Percentiles rank a stretch among this genome's conserved stretches.
These are phyloP conservation scores for Leucaena leucocephala DNA, from an alignment of 306 rosid genomes.

Conservation along the genomic window DNA sequence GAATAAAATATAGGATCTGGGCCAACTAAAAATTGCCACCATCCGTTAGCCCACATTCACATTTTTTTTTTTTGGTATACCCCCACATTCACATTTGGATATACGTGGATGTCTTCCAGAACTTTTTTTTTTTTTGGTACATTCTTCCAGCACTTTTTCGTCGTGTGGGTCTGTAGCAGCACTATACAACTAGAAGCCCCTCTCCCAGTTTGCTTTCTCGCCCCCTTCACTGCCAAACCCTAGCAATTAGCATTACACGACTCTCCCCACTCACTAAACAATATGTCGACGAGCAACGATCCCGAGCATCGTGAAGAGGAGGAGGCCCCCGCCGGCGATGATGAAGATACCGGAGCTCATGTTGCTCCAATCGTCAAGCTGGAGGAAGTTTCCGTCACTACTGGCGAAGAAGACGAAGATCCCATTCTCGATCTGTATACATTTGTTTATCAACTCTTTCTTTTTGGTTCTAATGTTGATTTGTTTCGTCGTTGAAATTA, in stretches of 20 bases:
- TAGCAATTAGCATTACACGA: background rate
- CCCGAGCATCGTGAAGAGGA: slow-evolving; percentile 76
- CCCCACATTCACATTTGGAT: background rate
- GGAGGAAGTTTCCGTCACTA: slow-evolving; percentile 71
- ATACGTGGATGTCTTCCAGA: background rate
- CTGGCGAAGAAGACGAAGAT: slow-evolving; percentile 86
- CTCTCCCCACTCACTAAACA: background rate
- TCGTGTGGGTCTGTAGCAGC: background rate
- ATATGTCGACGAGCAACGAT: slow-evolving; percentile 69
- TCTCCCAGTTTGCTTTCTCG: background rate
- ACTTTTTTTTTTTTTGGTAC: too few species aligned
- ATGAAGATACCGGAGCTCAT: slow-evolving; percentile 95
- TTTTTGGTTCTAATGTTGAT: background rate
- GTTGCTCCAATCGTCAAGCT: slow-evolving; percentile 89
- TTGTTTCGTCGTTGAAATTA: slow-evolving; percentile 13
- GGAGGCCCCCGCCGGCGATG: slow-evolving; percentile 75
- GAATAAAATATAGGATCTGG: background rate
- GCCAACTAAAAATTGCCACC: background rate
- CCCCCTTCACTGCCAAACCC: slow-evolving; percentile 26
- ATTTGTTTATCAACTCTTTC: slow-evolving; percentile 1
- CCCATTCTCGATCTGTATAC: slow-evolving; percentile 77
- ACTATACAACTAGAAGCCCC: background rate
- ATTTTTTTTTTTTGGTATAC: too few species aligned
- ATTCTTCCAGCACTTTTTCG: background rate
- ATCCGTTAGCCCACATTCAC: background rate